Percentiles rank a stretch among this genome's conserved stretches.
Evolutionary conservation across 106 monocot genomes (phyloP).

Genomic region (Amphibolis antarctica): DNA sequence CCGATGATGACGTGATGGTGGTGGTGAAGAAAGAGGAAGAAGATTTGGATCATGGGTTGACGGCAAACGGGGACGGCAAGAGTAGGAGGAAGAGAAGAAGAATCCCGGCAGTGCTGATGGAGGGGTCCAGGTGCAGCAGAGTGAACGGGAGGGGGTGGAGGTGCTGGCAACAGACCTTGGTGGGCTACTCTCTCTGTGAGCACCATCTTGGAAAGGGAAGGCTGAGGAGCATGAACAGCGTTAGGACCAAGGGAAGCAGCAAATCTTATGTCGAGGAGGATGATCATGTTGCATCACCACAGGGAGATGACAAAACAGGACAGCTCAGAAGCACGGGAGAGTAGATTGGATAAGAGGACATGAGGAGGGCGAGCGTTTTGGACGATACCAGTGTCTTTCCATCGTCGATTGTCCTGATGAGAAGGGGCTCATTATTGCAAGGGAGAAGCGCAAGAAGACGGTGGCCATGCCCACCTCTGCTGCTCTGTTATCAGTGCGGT

Average conservation of each 20-base stretch:
- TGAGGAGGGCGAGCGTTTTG: too few relatives aligned
- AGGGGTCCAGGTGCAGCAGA: slow-evolving; percentile 82
- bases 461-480: too few relatives aligned
- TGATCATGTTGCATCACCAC: too few relatives aligned
- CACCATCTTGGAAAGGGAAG: slow-evolving; percentile 91
- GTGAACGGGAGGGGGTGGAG: slow-evolving; percentile 89
- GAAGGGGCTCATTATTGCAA: too few relatives aligned
- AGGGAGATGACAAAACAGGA: too few relatives aligned
- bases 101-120: slow-evolving; percentile 38
- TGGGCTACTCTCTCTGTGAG: slow-evolving; percentile 84
- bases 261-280: too few relatives aligned
- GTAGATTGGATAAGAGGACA: too few relatives aligned
- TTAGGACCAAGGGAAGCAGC: slow-evolving; percentile 15
- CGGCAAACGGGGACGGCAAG: background rate
- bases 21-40: background rate
- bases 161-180: slow-evolving; percentile 69
- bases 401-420: too few relatives aligned
- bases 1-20: background rate
- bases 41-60: background rate
- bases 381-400: too few relatives aligned
- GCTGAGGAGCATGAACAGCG: slow-evolving; percentile 41
- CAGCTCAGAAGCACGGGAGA: too few relatives aligned
- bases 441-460: too few relatives aligned
- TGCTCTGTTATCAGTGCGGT: too few relatives aligned
- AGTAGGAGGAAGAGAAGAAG: slow-evolving; percentile 24